phyloP scores from a whole-genome alignment of 768 basidiomycete genomes.

The Hydnum rufescens region DNA sequence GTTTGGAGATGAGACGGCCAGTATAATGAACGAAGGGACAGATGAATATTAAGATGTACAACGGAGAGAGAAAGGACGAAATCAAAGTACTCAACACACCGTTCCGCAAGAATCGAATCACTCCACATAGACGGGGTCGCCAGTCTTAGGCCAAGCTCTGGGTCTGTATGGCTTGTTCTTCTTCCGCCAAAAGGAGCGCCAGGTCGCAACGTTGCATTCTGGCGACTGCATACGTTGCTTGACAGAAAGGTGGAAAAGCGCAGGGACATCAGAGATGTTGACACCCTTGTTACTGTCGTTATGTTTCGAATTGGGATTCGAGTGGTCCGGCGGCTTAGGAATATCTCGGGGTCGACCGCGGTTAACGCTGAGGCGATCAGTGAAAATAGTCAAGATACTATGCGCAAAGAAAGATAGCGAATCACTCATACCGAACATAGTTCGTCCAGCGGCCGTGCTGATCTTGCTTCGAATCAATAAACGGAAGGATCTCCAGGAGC shows the following conservation, averaged over 20 bases:
- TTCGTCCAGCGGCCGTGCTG: slow-evolving; percentile 5
- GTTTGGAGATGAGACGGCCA: too few species aligned
- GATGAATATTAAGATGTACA: too few species aligned
- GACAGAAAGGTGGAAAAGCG: slow-evolving; percentile 7
- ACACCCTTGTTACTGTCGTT: background rate
- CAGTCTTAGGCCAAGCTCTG: background rate
- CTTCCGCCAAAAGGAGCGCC: background rate
- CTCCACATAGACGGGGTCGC: background rate
- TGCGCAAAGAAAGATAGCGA: background rate
- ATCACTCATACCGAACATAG: slow-evolving; percentile 1
- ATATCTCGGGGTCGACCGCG: background rate
- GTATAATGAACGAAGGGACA: too few species aligned
- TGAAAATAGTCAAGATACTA: background rate
- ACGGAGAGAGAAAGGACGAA: background rate
- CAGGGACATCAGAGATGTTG: background rate
- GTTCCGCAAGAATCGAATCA: background rate
- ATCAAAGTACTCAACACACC: background rate
- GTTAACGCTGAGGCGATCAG: background rate
- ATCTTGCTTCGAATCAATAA: slow-evolving; percentile 3
- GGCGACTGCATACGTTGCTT: slow-evolving; percentile 4
- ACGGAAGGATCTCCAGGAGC: slow-evolving; percentile 9
- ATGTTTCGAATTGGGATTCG: background rate
- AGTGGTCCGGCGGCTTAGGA: background rate
- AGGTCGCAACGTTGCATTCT: background rate
- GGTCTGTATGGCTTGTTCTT: background rate